These are phyloP conservation scores for Komagataella ulmi DNA, from an alignment of 805 yeast species.

Conservation along the genomic window DNA sequence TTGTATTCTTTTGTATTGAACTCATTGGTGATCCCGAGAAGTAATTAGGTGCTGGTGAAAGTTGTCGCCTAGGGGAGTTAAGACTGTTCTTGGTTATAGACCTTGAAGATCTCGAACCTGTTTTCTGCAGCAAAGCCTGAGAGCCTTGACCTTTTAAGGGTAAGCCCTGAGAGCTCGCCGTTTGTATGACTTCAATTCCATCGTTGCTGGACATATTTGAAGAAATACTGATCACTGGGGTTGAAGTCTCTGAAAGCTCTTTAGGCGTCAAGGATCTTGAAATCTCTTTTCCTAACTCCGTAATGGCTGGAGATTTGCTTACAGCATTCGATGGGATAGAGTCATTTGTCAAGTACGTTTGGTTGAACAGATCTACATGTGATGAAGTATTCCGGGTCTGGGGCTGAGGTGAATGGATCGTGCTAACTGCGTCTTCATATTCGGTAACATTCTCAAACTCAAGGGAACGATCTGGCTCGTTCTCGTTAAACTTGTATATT, in stretches of 20 bases:
- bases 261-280: background rate
- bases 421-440: background rate
- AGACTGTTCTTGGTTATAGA: conserved; percentile 7
- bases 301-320: background rate
- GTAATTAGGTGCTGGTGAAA: conserved; percentile 32
- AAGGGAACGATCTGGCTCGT: background rate
- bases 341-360: background rate
- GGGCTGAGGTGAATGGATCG: conserved; percentile 1
- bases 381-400: background rate
- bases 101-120: background rate
- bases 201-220: background rate
- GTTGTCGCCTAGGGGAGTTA: conserved; percentile 40
- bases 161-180: background rate
- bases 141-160: background rate
- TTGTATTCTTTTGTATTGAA: conserved; percentile 42
- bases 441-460: background rate
- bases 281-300: background rate
- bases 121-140: background rate
- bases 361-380: background rate
- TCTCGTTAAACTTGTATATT: background rate
- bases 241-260: background rate
- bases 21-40: conserved; percentile 34
- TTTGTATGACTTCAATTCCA: background rate
- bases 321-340: background rate
- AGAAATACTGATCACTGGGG: background rate